Percentiles rank a stretch among this genome's conserved stretches.
phyloP scores from a whole-genome alignment of 805 yeast genomes.

The Candida pseudofarinosa region DNA sequence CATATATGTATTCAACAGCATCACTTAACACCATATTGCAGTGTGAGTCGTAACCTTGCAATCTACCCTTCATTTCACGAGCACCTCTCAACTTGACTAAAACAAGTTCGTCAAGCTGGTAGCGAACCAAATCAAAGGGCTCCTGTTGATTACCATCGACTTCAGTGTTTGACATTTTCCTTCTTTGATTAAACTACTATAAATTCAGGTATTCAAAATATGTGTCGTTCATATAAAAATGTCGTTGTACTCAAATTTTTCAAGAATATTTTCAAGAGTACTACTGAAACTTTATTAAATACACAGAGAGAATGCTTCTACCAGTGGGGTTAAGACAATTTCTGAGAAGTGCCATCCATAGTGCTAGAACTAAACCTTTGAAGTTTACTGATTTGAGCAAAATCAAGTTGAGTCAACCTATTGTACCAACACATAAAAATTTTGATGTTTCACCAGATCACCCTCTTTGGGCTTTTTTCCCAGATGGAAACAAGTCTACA shows the following conservation, averaged over 20 bases:
- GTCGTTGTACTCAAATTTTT: constrained; percentile 6
- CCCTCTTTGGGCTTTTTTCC: constrained; percentile 93
- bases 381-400: constrained; percentile 22
- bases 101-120: constrained; percentile 81
- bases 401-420: constrained; percentile 69
- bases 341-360: constrained; percentile 30
- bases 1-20: constrained; percentile 77
- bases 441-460: constrained; percentile 76
- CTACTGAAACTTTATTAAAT: neutral
- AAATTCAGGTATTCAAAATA: neutral
- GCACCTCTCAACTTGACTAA: constrained; percentile 91
- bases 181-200: neutral
- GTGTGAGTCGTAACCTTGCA: constrained; percentile 94
- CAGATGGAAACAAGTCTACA: constrained; percentile 45
- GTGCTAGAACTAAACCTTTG: constrained; percentile 36
- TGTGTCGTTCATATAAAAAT: constrained; percentile 1
- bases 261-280: neutral
- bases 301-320: constrained; percentile 5
- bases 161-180: constrained; percentile 28
- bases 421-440: constrained; percentile 75
- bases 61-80: constrained; percentile 82
- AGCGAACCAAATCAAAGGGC: constrained; percentile 87
- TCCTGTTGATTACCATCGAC: constrained; percentile 44
- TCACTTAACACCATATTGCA: constrained; percentile 95
- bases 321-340: constrained; percentile 14